Evolutionary conservation across 176 grass and related monocot species (phyloP).

Genomic region (Miscanthus lutarioriparius): DNA sequence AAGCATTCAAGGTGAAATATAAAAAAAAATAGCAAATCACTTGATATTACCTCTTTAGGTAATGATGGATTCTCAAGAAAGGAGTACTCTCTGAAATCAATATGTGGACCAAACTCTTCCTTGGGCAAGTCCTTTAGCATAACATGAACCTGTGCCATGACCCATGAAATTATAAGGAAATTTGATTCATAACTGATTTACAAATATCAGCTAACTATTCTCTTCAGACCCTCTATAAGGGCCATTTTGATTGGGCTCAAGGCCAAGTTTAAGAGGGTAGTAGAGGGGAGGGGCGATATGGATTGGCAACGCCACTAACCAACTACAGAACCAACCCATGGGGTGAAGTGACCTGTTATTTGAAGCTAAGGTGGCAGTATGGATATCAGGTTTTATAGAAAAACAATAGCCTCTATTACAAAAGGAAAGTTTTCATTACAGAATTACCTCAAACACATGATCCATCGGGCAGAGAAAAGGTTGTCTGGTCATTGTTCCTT

Average conservation of each 20-base stretch:
- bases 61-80: conserved; percentile 91
- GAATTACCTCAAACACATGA: conserved; percentile 93
- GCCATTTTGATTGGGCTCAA: background rate
- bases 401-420: background rate
- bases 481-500: conserved; percentile 87
- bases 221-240: background rate
- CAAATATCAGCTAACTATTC: conserved; percentile 10
- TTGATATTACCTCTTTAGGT: conserved; percentile 63
- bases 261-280: background rate
- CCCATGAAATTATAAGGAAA: conserved; percentile 15
- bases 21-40: conserved; percentile 5
- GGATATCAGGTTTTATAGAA: background rate
- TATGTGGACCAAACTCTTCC: conserved; percentile 71
- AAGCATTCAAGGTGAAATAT: conserved; percentile 10
- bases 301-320: background rate
- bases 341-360: background rate
- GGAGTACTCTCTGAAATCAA: conserved; percentile 95
- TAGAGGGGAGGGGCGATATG: background rate
- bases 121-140: conserved; percentile 85
- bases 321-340: background rate
- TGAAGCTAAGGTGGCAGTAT: background rate
- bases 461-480: conserved; percentile 99
- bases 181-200: background rate
- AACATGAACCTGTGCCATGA: conserved; percentile 66
- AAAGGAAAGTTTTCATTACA: background rate